Conservation (phyloP, 495 filamentous ascomycete species). For the Penicillium fimorum region DNA sequence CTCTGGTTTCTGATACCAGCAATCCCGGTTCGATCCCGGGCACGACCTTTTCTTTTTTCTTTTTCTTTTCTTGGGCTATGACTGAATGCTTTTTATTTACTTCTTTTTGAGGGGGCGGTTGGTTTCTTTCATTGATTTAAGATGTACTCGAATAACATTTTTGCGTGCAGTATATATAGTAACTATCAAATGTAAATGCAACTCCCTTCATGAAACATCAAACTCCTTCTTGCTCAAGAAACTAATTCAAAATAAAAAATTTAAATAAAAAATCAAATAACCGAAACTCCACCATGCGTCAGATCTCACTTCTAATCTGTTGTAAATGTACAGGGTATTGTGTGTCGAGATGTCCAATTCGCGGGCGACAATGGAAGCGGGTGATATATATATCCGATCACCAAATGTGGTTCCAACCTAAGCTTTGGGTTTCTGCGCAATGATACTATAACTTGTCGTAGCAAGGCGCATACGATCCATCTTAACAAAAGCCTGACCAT, state of each 20-base stretch:
- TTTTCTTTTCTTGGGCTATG: neutral
- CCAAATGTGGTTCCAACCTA: neutral
- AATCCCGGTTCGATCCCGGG: conserved; percentile 45
- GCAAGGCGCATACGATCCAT: conserved; percentile 61
- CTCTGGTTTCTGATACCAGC: conserved; percentile 39
- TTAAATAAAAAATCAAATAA: neutral
- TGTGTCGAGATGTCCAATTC: conserved; percentile 2
- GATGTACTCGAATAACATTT: neutral
- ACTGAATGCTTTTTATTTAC: neutral
- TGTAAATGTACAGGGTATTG: conserved; percentile 24
- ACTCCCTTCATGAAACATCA: conserved; percentile 3
- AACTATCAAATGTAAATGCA: conserved; percentile 7
- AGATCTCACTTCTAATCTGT: conserved; percentile 13
- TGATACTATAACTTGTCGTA: conserved; percentile 60
- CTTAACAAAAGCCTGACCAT: conserved; percentile 61
- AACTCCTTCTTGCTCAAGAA: conserved; percentile 5
- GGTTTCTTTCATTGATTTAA: neutral
- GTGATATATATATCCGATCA: neutral
- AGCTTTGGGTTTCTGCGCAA: conserved; percentile 55
- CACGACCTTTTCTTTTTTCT: conserved; percentile 30
- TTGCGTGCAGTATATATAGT: neutral
- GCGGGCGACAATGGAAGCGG: neutral
- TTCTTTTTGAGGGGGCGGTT: neutral
- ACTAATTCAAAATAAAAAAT: neutral
- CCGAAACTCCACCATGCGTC: conserved; percentile 2